Percentiles rank a stretch among this genome's conserved stretches.
These are phyloP conservation scores for Linnemannia exigua DNA, from an alignment of 192 early-diverging fungal species.

Conservation along the genomic window DNA sequence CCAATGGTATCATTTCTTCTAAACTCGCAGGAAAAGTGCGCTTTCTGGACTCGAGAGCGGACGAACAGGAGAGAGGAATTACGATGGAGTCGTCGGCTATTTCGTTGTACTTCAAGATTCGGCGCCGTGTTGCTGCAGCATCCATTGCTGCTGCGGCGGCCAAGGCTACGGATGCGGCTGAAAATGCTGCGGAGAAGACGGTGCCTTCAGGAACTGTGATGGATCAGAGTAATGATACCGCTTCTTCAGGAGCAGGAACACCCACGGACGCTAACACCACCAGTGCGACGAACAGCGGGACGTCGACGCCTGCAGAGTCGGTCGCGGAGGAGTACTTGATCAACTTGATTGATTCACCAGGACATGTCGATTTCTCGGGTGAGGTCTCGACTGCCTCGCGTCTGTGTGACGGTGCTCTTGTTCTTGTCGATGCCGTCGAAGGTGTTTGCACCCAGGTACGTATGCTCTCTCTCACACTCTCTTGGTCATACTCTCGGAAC, in stretches of 20 bases:
- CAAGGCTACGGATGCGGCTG: background rate
- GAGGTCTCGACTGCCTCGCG: constrained; percentile 99
- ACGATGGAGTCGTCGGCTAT: constrained; percentile 99
- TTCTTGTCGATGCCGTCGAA: constrained; percentile 98
- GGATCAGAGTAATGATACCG: constrained; percentile 34
- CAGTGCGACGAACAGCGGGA: background rate
- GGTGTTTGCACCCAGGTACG: constrained; percentile 97
- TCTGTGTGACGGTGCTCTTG: constrained; percentile 94
- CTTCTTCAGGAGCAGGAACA: background rate
- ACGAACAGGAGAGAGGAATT: constrained; percentile 98
- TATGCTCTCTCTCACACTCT: background rate
- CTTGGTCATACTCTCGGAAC: background rate
- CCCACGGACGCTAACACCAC: background rate
- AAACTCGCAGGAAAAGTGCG: constrained; percentile 97
- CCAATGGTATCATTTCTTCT: constrained; percentile 97
- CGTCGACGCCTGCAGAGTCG: background rate
- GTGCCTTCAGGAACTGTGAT: background rate
- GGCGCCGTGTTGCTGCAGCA: constrained; percentile 49
- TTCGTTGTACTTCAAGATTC: constrained; percentile 90
- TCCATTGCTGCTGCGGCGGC: background rate
- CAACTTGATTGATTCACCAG: constrained; percentile 98
- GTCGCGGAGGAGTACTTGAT: constrained; percentile 84
- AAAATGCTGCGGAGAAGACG: no score
- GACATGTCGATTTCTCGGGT: constrained; percentile 98
- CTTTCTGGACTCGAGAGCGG: constrained; percentile 95